A percentile compares a stretch with the other conserved stretches of the same genome.
Conservation (phyloP, 2,329 filamentous ascomycete species). For the Alternaria solani region DNA sequence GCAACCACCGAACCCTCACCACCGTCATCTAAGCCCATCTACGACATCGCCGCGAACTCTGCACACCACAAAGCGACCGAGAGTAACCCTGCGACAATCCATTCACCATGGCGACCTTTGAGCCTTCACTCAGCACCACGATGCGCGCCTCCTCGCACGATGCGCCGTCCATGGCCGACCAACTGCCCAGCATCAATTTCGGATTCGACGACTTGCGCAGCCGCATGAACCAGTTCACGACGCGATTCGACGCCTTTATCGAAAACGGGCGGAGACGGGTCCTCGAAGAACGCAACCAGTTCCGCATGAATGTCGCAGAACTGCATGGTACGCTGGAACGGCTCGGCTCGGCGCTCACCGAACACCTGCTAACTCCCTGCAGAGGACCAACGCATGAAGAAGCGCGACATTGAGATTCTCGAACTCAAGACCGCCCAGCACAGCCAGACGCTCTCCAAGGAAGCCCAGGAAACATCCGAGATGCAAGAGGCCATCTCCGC, state of each 20-base stretch:
- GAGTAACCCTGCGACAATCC: background rate
- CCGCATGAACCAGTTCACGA: constrained; percentile 92
- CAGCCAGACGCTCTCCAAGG: constrained; percentile 77
- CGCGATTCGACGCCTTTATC: constrained; percentile 91
- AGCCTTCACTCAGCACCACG: constrained; percentile 73
- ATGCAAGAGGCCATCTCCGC: constrained; percentile 68
- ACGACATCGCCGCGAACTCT: constrained; percentile 21
- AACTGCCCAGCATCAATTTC: constrained; percentile 89
- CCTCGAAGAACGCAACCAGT: constrained; percentile 91
- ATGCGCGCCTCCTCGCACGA: constrained; percentile 66
- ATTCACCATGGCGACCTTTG: constrained; percentile 68
- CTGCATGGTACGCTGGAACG: constrained; percentile 72
- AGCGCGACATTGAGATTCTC: constrained; percentile 84
- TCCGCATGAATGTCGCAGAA: constrained; percentile 88
- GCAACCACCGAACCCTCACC: constrained; percentile 33
- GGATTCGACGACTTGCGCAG: constrained; percentile 95
- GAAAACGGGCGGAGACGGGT: constrained; percentile 89
- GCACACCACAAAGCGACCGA: constrained; percentile 1
- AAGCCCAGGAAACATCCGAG: constrained; percentile 74
- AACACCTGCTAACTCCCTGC: constrained; percentile 20
- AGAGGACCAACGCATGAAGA: constrained; percentile 94
- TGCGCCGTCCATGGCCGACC: constrained; percentile 74
- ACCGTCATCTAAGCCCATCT: constrained; percentile 21
- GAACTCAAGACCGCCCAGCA: constrained; percentile 74
- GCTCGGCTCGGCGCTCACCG: background rate